phyloP scores from a whole-genome alignment of 768 basidiomycete species.

The Collybiopsis confluens region DNA sequence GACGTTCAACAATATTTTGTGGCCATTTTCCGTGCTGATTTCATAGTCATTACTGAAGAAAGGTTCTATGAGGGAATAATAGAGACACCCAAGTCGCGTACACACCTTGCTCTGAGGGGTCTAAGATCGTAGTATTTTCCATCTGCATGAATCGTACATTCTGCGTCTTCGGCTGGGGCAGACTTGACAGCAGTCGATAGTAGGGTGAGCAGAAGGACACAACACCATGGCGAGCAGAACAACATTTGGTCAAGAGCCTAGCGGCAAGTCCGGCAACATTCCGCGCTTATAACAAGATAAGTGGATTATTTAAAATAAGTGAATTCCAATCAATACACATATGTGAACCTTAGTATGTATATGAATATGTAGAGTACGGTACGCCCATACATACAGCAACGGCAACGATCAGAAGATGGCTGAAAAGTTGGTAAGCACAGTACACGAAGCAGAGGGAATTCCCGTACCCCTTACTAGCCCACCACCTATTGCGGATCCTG shows the following conservation, averaged over 20 bases:
- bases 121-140: slow-evolving; percentile 67
- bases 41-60: slow-evolving; percentile 59
- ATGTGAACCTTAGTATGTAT: no score
- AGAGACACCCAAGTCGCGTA: not conserved
- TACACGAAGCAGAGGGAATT: not conserved
- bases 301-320: no score
- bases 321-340: no score
- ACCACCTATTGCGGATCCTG: slow-evolving; percentile 7
- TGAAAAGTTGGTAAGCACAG: not conserved
- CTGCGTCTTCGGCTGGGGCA: slow-evolving; percentile 33
- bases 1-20: slow-evolving; percentile 54
- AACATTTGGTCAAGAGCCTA: not conserved
- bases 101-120: slow-evolving; percentile 53
- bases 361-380: no score
- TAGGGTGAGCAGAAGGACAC: not conserved
- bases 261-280: no score
- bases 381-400: no score
- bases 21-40: slow-evolving; percentile 42
- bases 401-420: not conserved
- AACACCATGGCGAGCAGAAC: not conserved
- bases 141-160: slow-evolving; percentile 56
- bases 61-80: slow-evolving; percentile 10
- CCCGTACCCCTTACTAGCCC: slow-evolving; percentile 2
- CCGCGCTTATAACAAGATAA: no score
- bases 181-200: not conserved